Percentiles rank a stretch among this genome's conserved stretches.
phyloP scores from a whole-genome alignment of 2,329 filamentous ascomycete genomes.

The Cladobotryum mycophilum region DNA sequence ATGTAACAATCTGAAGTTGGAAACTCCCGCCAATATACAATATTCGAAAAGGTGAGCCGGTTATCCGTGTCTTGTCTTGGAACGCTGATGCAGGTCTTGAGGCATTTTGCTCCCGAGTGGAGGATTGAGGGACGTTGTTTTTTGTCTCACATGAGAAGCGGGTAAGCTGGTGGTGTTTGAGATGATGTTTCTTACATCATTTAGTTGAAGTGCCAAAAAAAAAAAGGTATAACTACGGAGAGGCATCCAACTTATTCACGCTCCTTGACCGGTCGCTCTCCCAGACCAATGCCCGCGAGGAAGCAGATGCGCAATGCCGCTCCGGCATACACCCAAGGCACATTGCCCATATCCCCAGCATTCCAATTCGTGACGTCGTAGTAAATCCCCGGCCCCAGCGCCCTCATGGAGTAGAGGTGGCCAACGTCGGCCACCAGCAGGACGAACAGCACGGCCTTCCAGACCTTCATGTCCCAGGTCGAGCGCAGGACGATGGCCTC shows the following conservation, averaged over 20 bases:
- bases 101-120: no score
- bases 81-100: no score
- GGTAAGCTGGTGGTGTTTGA: no score
- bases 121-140: no score
- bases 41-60: no score
- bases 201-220: no score
- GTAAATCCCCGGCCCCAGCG: conserved; percentile 56
- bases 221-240: background rate
- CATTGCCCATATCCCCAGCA: conserved; percentile 60
- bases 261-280: conserved; percentile 19
- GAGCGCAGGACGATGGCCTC: conserved; percentile 69
- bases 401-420: conserved; percentile 61
- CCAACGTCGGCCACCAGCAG: conserved; percentile 71
- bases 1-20: no score
- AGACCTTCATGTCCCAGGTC: conserved; percentile 62
- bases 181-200: no score
- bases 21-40: no score
- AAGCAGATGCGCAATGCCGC: conserved; percentile 55
- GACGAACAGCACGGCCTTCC: conserved; percentile 59
- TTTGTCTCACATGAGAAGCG: no score
- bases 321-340: conserved; percentile 64
- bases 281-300: conserved; percentile 49
- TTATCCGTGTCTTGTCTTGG: no score
- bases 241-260: background rate
- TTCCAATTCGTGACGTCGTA: conserved; percentile 59